A percentile compares a stretch with the other conserved stretches of the same genome.
phyloP scores from a whole-genome alignment of 805 yeast species.

The Hermanozyma aechmeae region DNA sequence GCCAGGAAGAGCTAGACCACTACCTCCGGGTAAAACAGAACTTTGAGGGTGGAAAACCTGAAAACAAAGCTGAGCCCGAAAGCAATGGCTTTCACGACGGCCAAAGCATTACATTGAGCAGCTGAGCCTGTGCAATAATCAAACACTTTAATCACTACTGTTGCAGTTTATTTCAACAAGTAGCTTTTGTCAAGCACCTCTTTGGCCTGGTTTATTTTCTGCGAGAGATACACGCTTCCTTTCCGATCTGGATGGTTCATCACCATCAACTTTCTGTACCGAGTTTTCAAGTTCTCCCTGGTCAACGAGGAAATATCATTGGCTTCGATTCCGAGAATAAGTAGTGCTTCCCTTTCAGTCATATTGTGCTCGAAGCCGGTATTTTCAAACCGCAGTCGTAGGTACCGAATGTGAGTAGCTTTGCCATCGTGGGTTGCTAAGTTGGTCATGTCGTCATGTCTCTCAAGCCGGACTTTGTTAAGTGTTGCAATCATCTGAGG shows the following conservation, averaged over 20 bases:
- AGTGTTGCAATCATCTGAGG: constrained; percentile 14
- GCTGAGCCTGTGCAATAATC: too few relatives aligned
- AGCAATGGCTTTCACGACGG: too few relatives aligned
- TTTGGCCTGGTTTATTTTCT: constrained; percentile 36
- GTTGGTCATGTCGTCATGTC: constrained; percentile 2
- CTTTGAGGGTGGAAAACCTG: constrained; percentile 71
- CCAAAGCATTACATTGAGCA: neutral
- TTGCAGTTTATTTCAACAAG: constrained; percentile 12
- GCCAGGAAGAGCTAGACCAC: constrained; percentile 78
- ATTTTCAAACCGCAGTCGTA: constrained; percentile 11
- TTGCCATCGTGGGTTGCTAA: constrained; percentile 6
- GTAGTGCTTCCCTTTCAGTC: constrained; percentile 36
- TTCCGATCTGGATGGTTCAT: constrained; percentile 34
- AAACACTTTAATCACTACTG: too few relatives aligned
- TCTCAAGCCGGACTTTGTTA: constrained; percentile 8
- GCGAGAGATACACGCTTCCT: constrained; percentile 32
- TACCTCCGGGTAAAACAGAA: constrained; percentile 69
- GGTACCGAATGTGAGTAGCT: constrained; percentile 9
- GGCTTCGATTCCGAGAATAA: constrained; percentile 32
- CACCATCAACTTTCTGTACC: constrained; percentile 31
- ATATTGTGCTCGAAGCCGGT: constrained; percentile 25
- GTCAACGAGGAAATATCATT: constrained; percentile 22
- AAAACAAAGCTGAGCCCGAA: constrained; percentile 16
- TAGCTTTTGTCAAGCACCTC: constrained; percentile 31
- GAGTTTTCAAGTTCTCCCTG: constrained; percentile 16